phyloP scores from a whole-genome alignment of 345 rosid genomes.

The Capsella bursapastoris region DNA sequence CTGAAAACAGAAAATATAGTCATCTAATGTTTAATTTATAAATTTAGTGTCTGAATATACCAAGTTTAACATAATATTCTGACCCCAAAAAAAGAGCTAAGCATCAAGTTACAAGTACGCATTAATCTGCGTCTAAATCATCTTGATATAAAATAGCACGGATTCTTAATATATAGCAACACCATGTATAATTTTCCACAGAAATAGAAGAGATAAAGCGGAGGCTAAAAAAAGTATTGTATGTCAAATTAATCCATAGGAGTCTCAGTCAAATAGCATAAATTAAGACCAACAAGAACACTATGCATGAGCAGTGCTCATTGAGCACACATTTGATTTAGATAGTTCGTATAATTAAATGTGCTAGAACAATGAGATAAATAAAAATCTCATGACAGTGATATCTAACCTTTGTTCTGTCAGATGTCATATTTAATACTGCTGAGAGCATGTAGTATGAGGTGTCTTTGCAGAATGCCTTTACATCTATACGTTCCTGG shows the following conservation, averaged over 20 bases:
- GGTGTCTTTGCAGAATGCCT: slow-evolving; percentile 78
- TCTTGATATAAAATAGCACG: slow-evolving; percentile 16
- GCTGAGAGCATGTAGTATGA: slow-evolving; percentile 92
- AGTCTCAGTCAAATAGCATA: slow-evolving; percentile 19
- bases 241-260: slow-evolving; percentile 3
- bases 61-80: slow-evolving; percentile 10
- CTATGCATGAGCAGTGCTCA: not conserved
- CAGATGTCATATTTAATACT: slow-evolving; percentile 79
- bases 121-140: slow-evolving; percentile 21
- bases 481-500: slow-evolving; percentile 92
- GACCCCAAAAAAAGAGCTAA: slow-evolving; percentile 17
- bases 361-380: slow-evolving; percentile 22
- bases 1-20: slow-evolving; percentile 50
- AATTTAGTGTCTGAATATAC: slow-evolving; percentile 23
- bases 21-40: slow-evolving; percentile 7
- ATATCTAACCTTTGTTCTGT: slow-evolving; percentile 86
- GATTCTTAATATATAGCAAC: slow-evolving; percentile 24
- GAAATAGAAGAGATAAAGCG: slow-evolving; percentile 9
- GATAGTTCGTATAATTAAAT: slow-evolving; percentile 1
- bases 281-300: slow-evolving; percentile 22
- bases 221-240: slow-evolving; percentile 24
- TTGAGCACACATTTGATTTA: slow-evolving; percentile 8
- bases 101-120: slow-evolving; percentile 11
- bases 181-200: not conserved
- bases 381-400: slow-evolving; percentile 20